phyloP scores from a whole-genome alignment of 2,329 filamentous ascomycete genomes.

The Pseudophaeomoniella oleicola region DNA sequence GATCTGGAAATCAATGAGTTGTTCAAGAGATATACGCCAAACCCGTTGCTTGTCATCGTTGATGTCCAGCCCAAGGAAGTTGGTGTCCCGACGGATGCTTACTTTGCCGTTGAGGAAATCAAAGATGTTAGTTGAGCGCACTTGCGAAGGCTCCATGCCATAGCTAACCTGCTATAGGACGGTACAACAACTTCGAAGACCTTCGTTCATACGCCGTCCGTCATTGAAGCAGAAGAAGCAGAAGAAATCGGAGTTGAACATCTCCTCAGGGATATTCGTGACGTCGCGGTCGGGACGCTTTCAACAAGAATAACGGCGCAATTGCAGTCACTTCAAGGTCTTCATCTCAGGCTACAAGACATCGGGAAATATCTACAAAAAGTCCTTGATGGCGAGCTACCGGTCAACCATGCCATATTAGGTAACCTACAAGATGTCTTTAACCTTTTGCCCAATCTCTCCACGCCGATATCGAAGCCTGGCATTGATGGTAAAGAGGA shows the following conservation, averaged over 20 bases:
- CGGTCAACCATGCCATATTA: slow-evolving; percentile 92
- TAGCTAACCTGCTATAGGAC: slow-evolving; percentile 44
- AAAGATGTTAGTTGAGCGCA: slow-evolving; percentile 61
- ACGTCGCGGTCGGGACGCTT: slow-evolving; percentile 91
- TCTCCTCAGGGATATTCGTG: slow-evolving; percentile 89
- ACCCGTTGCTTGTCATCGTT: slow-evolving; percentile 91
- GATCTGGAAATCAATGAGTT: slow-evolving; percentile 99
- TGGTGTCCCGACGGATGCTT: slow-evolving; percentile 93
- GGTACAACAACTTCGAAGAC: slow-evolving; percentile 94
- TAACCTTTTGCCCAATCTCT: slow-evolving; percentile 92
- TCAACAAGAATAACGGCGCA: slow-evolving; percentile 96
- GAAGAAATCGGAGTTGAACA: slow-evolving; percentile 99
- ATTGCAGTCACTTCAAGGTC: slow-evolving; percentile 88
- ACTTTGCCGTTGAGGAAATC: slow-evolving; percentile 98
- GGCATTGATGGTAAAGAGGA: slow-evolving; percentile 38
- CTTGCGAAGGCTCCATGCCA: not conserved
- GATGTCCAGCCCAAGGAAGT: slow-evolving; percentile 98
- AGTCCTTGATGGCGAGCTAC: slow-evolving; percentile 80
- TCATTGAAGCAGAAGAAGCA: slow-evolving; percentile 96
- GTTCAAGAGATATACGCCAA: slow-evolving; percentile 97
- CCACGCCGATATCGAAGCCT: slow-evolving; percentile 52
- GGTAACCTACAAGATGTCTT: slow-evolving; percentile 99
- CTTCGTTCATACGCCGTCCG: slow-evolving; percentile 94
- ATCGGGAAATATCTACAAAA: slow-evolving; percentile 94
- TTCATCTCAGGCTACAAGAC: slow-evolving; percentile 86